Base-by-base conservation (phyloP, 140 eudicot genomes). In the Cichorium intybus region DNA sequence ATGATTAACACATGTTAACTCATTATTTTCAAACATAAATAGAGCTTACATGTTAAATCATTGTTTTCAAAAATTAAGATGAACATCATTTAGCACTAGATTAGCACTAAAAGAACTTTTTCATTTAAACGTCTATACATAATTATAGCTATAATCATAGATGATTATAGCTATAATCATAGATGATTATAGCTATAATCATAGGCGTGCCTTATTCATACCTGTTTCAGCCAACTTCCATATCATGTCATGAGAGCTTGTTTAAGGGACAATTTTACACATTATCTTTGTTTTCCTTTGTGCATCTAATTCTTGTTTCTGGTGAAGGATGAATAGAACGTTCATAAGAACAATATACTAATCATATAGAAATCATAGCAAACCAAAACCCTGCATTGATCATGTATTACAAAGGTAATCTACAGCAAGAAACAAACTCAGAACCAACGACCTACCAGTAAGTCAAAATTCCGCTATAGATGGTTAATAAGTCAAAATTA, bases 161-260 rank as follows among this genome's bases (percentile, higher is more conserved):
- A n/a, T n/a, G n/a, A n/a, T n/a, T n/a, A n/a, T n/a, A n/a, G n/a
- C n/a, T n/a, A n/a, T n/a, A n/a, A n/a, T n/a, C n/a, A n/a, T n/a
- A n/a, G n/a, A n/a, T n/a, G n/a, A n/a, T n/a, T n/a, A n/a, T n/a
- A n/a, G n/a, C n/a, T n/a, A n/a, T n/a, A n/a, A n/a, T n/a, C n/a
- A n/a, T 50, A 92, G 71, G 62, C 98, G 98, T 11, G 98, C 98
- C 63, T 88, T 93, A 60, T 92, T 92, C 98, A 92, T 92, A 75
- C 98, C 98, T 26, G 83, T 71, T 77, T 88, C 98, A 24, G 96
- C 98, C 62, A 92, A 81, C 67, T 85, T 88, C 98, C 98, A 88
- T 69, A 92, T 88, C 98, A 92, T 92, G 53, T 92, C 96, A 11
- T 86, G 87, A 21, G 93, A 85, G 75, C 95, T 83, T 29, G 93